A percentile compares a stretch with the other conserved stretches of the same genome.
These are phyloP conservation scores for Pseudocercospora pini-densiflorae DNA, from an alignment of 2,329 filamentous ascomycete species.

Conservation along the genomic window DNA sequence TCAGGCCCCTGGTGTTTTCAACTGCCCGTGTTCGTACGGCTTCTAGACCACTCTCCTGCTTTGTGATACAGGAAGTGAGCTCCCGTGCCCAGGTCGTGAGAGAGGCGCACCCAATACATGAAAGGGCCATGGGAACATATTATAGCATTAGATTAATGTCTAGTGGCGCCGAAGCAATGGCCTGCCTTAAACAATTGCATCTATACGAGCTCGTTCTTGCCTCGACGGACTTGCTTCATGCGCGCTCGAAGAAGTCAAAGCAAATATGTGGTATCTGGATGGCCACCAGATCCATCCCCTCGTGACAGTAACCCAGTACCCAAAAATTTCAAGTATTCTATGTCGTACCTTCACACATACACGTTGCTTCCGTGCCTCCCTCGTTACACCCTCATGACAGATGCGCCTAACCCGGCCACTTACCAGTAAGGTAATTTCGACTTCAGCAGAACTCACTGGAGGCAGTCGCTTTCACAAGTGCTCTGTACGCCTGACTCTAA, in stretches of 20 bases:
- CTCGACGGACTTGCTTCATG: too few relatives aligned
- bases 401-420: conserved; percentile 7
- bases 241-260: too few relatives aligned
- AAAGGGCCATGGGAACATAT: too few relatives aligned
- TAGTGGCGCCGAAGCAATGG: not conserved
- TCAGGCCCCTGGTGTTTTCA: not conserved
- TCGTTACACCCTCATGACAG: conserved; percentile 9
- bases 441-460: conserved; percentile 7
- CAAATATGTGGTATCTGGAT: too few relatives aligned
- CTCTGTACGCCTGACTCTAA: too few relatives aligned
- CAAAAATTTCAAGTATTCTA: not conserved
- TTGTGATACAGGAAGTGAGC: not conserved
- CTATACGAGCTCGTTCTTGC: too few relatives aligned
- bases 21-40: not conserved
- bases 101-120: too few relatives aligned
- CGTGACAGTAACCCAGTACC: not conserved
- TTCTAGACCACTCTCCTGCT: not conserved
- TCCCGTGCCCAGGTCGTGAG: not conserved
- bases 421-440: conserved; percentile 3
- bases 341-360: not conserved
- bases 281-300: not conserved
- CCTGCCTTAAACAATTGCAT: too few relatives aligned
- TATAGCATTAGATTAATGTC: not conserved
- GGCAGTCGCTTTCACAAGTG: too few relatives aligned
- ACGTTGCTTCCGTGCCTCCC: conserved; percentile 2